Evolutionary conservation across 192 early-diverging fungal genomes (phyloP), one percentile per base, ranked within the genome.

Genomic region (Podila horticola): DNA sequence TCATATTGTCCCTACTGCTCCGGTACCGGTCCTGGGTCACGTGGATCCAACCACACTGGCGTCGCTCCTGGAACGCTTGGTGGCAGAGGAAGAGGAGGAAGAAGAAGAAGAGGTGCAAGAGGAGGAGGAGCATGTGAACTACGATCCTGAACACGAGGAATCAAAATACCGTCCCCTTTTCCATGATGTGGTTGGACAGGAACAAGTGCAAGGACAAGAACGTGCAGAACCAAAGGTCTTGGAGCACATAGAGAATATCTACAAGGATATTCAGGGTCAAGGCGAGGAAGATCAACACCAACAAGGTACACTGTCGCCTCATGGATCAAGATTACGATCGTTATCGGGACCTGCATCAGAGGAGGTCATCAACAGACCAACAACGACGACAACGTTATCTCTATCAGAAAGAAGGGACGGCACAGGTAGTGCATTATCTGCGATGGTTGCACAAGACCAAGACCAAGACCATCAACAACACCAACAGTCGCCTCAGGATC

Each of bases 341-440:
- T 55, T 55, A 55, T 55, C 52, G 24, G 24, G 52, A 55, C 52
- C 52, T 55, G 52, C 52, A 55, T 55, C 52, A 22, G 52, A 55
- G 50, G 50, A 22, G n/a, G 52, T 22, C 24, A 24, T 55, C 3
- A 2, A 26, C 52, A 24, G 52, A 26, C 3, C 20, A 55, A 12
- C 8, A 11, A n/a, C 52, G 5, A 11, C n/a, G 5, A 10, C 41
- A 45, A 45, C 41, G 41, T 45, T 45, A 45, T 45, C 41, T 45
- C 41, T 45, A 3, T 45, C 41, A 1, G 41, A 45, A 17, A 13
- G 15, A 36, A 9, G 10, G 6, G 34, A 36, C 34, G 34, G 5
- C 31, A 31, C 31, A 31, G 31, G 2, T n/a, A n/a, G n/a, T 45
- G 38, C n/a, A 34, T 38, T 12, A 26, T 19, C 34, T 2, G 41